A percentile compares a stretch with the other conserved stretches of the same genome.
Evolutionary conservation across 225 moss, liverwort and hornwort genomes (phyloP).

Genomic region (Asterella californica): DNA sequence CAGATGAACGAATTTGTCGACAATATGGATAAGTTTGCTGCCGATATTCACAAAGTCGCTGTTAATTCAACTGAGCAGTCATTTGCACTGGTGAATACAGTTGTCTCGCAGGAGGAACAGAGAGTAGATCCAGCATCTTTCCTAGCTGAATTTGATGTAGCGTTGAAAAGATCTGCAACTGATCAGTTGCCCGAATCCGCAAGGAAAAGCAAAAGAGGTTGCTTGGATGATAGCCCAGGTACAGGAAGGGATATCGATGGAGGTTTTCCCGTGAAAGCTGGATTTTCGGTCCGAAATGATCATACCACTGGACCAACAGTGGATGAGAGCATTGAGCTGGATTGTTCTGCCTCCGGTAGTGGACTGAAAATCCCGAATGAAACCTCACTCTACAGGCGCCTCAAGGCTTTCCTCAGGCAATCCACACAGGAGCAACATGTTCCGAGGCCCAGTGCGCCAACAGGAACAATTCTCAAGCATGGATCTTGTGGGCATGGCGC

Average conservation of each 20-base stretch:
- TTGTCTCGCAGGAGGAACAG: not conserved
- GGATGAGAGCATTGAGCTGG: not conserved
- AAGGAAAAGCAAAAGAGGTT: constrained; percentile 15
- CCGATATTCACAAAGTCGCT: constrained; percentile 12
- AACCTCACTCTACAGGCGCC: not conserved
- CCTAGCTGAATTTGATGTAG: not conserved
- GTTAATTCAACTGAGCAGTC: not conserved
- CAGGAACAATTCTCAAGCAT: not conserved
- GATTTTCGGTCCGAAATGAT: not conserved
- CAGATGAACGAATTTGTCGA: constrained; percentile 22
- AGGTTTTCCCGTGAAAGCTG: not conserved
- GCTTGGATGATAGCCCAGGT: not conserved
- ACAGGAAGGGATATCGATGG: not conserved
- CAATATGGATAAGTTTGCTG: constrained; percentile 16
- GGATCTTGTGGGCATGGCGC: constrained; percentile 41
- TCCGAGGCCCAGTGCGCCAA: not conserved
- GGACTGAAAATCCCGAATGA: not conserved
- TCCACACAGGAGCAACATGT: not conserved
- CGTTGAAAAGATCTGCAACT: constrained; percentile 16
- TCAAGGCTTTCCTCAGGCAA: not conserved
- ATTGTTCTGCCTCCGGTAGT: not conserved
- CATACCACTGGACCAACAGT: not conserved
- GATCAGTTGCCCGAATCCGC: not conserved
- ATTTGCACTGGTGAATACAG: not conserved
- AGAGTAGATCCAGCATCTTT: not conserved